Evolutionary conservation across 108 stramenopile species (phyloP).

Genomic region (Chaetoceros tenuissimus): DNA sequence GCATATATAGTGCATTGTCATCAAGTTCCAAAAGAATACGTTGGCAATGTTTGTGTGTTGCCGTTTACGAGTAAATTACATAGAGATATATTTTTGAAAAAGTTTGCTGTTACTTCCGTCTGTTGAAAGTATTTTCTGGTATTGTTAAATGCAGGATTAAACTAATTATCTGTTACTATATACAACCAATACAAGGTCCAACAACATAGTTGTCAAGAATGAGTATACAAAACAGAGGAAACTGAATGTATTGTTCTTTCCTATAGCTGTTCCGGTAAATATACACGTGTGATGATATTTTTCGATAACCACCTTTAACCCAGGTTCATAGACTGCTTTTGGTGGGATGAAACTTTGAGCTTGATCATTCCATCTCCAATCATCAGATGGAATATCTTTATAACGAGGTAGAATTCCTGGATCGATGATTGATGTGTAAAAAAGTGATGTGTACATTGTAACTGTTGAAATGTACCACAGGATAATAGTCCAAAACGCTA

Average conservation of each 20-base stretch:
- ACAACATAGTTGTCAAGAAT: constrained; percentile 23
- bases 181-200: constrained; percentile 5
- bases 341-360: constrained; percentile 43
- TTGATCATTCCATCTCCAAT: constrained; percentile 46
- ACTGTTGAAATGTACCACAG: neutral
- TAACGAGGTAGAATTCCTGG: neutral
- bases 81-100: no score
- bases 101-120: no score
- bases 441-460: neutral
- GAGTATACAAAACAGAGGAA: constrained; percentile 40
- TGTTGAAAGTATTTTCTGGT: no score
- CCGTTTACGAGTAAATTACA: no score
- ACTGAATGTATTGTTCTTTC: constrained; percentile 39
- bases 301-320: constrained; percentile 44
- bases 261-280: constrained; percentile 33
- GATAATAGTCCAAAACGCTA: neutral
- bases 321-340: constrained; percentile 41
- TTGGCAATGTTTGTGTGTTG: no score
- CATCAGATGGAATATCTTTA: neutral
- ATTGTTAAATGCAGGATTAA: no score
- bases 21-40: no score
- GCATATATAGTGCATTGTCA: no score
- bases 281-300: constrained; percentile 49
- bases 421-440: neutral
- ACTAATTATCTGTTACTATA: no score